These are phyloP conservation scores for Epichloe baconii DNA, from an alignment of 2,329 filamentous ascomycete genomes.

Conservation along the genomic window DNA sequence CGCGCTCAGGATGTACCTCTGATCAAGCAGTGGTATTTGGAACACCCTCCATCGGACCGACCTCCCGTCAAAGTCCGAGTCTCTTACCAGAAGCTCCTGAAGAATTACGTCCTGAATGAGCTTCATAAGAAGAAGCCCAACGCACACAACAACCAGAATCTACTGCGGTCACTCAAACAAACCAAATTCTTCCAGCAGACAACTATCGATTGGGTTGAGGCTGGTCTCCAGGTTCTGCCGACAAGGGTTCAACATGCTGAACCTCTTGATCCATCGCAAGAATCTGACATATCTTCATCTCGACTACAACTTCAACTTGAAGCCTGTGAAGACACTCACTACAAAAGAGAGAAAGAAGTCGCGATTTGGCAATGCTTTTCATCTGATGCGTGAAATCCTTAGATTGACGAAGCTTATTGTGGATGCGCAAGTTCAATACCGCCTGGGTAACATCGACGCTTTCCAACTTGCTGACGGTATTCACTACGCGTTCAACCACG, in stretches of 20 bases:
- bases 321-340: conserved; percentile 95
- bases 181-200: conserved; percentile 99
- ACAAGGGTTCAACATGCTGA: conserved; percentile 98
- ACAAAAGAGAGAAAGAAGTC: conserved; percentile 99
- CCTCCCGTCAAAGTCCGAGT: conserved; percentile 96
- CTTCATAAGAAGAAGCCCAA: conserved; percentile 93
- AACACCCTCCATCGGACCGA: conserved; percentile 73
- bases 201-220: conserved; percentile 98
- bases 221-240: conserved; percentile 96
- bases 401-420: conserved; percentile 95
- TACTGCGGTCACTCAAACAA: conserved; percentile 79
- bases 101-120: conserved; percentile 92
- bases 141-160: conserved; percentile 85
- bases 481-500: conserved; percentile 98
- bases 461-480: conserved; percentile 98
- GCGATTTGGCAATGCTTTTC: conserved; percentile 96
- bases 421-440: conserved; percentile 95
- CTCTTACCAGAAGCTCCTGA: conserved; percentile 94
- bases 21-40: conserved; percentile 96
- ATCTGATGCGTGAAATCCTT: conserved; percentile 95
- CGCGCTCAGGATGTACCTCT: conserved; percentile 92
- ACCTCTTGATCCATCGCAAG: conserved; percentile 93
- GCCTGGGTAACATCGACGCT: conserved; percentile 93
- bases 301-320: conserved; percentile 98
- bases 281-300: conserved; percentile 96